These are phyloP conservation scores for Chaetoscypha palmicola DNA, from an alignment of 2,329 filamentous ascomycete genomes.

Conservation along the genomic window DNA sequence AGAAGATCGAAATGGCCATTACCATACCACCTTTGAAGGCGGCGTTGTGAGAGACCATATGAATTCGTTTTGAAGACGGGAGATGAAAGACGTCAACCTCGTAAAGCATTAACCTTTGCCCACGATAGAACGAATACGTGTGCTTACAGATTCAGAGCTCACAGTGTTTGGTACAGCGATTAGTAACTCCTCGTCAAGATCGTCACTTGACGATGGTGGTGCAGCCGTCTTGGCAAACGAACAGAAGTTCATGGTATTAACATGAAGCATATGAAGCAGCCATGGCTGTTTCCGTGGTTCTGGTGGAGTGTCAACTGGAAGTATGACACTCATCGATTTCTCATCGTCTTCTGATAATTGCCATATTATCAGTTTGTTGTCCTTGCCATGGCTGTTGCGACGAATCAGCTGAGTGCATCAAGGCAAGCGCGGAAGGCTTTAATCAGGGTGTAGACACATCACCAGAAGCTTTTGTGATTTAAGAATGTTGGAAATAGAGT, in stretches of 20 bases:
- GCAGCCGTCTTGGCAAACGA: slow-evolving; percentile 52
- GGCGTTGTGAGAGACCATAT: slow-evolving; percentile 44
- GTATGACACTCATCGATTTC: slow-evolving; percentile 52
- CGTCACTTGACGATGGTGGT: background rate
- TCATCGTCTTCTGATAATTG: slow-evolving; percentile 58
- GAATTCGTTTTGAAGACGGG: slow-evolving; percentile 64
- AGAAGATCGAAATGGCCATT: slow-evolving; percentile 68
- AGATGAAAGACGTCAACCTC: slow-evolving; percentile 76
- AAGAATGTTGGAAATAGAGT: slow-evolving; percentile 8
- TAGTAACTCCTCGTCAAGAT: slow-evolving; percentile 42
- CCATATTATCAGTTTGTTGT: slow-evolving; percentile 84
- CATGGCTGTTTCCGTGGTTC: slow-evolving; percentile 59
- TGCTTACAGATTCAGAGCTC: slow-evolving; percentile 59
- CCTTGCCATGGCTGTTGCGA: slow-evolving; percentile 69
- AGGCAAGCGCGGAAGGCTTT: slow-evolving; percentile 1
- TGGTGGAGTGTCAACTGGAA: slow-evolving; percentile 60
- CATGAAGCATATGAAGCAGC: slow-evolving; percentile 75
- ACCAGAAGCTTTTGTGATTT: background rate
- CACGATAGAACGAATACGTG: slow-evolving; percentile 13
- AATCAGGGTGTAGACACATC: background rate
- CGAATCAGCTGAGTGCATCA: slow-evolving; percentile 1
- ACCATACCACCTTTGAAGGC: slow-evolving; percentile 65
- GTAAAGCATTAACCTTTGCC: slow-evolving; percentile 23
- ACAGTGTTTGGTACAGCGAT: slow-evolving; percentile 77
- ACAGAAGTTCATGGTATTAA: slow-evolving; percentile 96